Base-by-base conservation (phyloP, 2,329 filamentous ascomycete species). In the Elsinoe arachidis region DNA sequence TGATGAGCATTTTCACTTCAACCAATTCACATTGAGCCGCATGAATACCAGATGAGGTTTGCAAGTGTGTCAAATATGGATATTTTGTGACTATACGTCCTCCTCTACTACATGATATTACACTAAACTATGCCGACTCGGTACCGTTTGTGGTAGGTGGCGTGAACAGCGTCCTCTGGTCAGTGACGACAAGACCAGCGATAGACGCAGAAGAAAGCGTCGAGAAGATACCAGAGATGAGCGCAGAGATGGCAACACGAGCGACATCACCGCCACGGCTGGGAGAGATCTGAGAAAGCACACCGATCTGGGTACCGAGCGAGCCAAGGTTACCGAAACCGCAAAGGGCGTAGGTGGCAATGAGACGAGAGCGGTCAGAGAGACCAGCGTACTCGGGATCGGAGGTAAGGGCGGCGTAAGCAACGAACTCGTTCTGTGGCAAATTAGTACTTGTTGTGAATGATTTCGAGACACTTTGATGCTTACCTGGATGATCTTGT, bases 291-390 rank as follows among this genome's bases (percentile, higher is more conserved):
- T 95, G 89, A 3, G 86, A 82, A 55, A 95, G 79, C 59, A 95
- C 88, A 76, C 90, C 90, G 60, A 95, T 93, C 73, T 95, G 90
- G 57, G 90, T 92, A 69, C 90, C 90, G 49, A 95, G 80, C 30
- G 88, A 92, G 56, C 87, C 87, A 64, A 95, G 86, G 75, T 95
- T 95, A 61, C 88, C 90, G 63, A 73, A 74, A 58, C 78, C 78
- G 72, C 89, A 95, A 62, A 91, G 80, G 17, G 88, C 87, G 68
- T 95, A 95, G 53, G 88, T 95, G 46, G 86, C 88, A 67, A 95
- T 95, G 63, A 95, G 80, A 46, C 79, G 79, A 21, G 88, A 89
- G 55, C 90, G 88, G 14, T 81, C 74, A 30, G 82, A 83, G 60
- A 95, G 78, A 26, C 68, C 62, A 56, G 72, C 72, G 69, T 87